Percentiles rank a stretch among this genome's conserved stretches.
These are phyloP conservation scores for Pseudonitzschia multiseries DNA, from an alignment of 108 stramenopile genomes.

Conservation along the genomic window DNA sequence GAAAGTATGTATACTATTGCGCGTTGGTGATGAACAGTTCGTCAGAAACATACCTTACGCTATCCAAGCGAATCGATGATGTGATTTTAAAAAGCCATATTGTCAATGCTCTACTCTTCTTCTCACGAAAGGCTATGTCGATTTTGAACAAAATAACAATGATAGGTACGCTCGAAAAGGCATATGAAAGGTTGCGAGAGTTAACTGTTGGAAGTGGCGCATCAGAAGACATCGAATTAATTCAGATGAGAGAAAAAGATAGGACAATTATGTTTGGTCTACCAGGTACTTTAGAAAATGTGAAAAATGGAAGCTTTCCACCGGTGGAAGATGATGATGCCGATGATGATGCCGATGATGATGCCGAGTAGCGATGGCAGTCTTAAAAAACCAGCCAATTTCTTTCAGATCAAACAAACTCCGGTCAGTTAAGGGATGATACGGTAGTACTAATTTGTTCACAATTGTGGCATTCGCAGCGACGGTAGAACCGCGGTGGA, in stretches of 20 bases:
- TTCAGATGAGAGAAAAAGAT: constrained; percentile 45
- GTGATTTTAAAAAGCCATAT: too few species aligned
- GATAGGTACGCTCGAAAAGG: constrained; percentile 40
- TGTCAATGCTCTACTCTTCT: too few species aligned
- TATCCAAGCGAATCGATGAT: too few species aligned
- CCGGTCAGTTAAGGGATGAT: too few species aligned
- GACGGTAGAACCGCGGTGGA: too few species aligned
- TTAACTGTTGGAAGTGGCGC: constrained; percentile 52
- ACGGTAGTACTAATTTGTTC: too few species aligned
- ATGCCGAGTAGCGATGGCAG: too few species aligned
- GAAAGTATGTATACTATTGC: not conserved
- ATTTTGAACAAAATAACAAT: constrained; percentile 1
- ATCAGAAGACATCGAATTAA: constrained; percentile 44
- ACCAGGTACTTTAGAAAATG: constrained; percentile 49
- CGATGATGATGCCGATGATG: not conserved
- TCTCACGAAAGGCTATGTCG: too few species aligned
- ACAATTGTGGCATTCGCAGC: too few species aligned
- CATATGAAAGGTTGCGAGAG: constrained; percentile 32
- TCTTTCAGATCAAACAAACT: too few species aligned
- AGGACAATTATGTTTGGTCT: constrained; percentile 53
- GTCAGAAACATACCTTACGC: not conserved
- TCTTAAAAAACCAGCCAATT: too few species aligned
- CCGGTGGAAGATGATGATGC: constrained; percentile 14
- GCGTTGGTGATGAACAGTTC: not conserved
- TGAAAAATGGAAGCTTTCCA: constrained; percentile 54